Percentiles rank a stretch among this genome's conserved stretches.
phyloP scores from a whole-genome alignment of 2,329 filamentous ascomycete genomes.

The Fusarium gaditjirri region DNA sequence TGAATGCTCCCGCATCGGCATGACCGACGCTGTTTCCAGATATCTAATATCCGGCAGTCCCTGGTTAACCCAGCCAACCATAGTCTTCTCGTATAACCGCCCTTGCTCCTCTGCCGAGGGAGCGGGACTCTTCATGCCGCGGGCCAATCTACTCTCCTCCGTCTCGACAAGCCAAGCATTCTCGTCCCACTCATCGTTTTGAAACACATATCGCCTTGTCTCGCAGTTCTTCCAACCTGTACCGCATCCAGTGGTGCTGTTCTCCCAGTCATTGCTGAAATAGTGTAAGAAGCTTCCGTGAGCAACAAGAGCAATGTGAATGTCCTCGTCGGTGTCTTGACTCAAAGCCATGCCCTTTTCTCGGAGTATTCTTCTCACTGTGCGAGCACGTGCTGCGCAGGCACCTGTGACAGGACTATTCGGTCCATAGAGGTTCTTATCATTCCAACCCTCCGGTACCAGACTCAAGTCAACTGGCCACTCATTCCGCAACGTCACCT shows the following conservation, averaged over 20 bases:
- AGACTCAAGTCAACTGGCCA: slow-evolving; percentile 32
- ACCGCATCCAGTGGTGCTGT: slow-evolving; percentile 8
- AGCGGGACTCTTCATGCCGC: slow-evolving; percentile 16
- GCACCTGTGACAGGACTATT: slow-evolving; percentile 31
- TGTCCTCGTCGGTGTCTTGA: slow-evolving; percentile 2
- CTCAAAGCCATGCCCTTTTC: slow-evolving; percentile 12
- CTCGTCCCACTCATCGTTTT: slow-evolving; percentile 17
- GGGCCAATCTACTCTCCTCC: slow-evolving; percentile 12
- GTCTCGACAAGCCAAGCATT: slow-evolving; percentile 33
- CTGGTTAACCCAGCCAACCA: slow-evolving; percentile 29
- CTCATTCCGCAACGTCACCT: neutral
- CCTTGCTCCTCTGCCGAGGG: slow-evolving; percentile 20
- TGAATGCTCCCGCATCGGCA: neutral
- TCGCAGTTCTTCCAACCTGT: slow-evolving; percentile 34
- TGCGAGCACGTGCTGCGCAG: slow-evolving; percentile 16
- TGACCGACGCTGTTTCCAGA: slow-evolving; percentile 12
- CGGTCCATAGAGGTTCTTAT: slow-evolving; percentile 28
- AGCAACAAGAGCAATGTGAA: slow-evolving; percentile 31
- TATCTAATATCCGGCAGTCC: slow-evolving; percentile 30
- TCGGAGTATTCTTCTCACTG: slow-evolving; percentile 26
- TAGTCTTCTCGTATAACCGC: slow-evolving; percentile 20
- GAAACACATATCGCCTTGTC: slow-evolving; percentile 27
- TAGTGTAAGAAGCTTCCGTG: slow-evolving; percentile 35
- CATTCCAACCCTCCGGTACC: slow-evolving; percentile 15
- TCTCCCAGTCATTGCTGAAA: slow-evolving; percentile 36